A percentile compares a stretch with the other conserved stretches of the same genome.
phyloP scores from a whole-genome alignment of 176 grass and related monocot species.

The Musa beccarii region DNA sequence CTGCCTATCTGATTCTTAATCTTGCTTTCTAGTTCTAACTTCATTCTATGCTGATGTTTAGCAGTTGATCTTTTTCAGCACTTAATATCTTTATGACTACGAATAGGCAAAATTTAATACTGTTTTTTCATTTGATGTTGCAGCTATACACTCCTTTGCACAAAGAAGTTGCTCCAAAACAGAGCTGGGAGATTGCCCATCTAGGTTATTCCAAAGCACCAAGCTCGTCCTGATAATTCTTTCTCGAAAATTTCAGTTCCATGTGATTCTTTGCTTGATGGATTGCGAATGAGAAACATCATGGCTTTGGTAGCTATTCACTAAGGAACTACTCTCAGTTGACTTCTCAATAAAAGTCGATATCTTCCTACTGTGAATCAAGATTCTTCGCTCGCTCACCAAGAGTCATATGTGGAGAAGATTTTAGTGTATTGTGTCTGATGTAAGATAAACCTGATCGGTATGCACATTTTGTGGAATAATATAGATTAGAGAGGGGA shows the following conservation, averaged over 20 bases:
- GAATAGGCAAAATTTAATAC: background rate
- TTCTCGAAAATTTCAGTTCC: background rate
- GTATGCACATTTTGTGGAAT: background rate
- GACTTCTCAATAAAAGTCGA: background rate
- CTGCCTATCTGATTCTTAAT: background rate
- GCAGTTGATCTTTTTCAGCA: background rate
- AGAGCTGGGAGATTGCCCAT: slow-evolving; percentile 65
- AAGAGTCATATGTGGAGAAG: background rate
- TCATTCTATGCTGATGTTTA: background rate
- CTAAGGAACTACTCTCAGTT: background rate
- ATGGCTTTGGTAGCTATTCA: background rate
- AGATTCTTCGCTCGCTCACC: background rate
- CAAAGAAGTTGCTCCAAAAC: slow-evolving; percentile 47
- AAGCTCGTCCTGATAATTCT: slow-evolving; percentile 17
- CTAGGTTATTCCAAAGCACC: slow-evolving; percentile 52
- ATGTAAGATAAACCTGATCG: background rate
- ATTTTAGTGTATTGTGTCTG: background rate
- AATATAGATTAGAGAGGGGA: background rate
- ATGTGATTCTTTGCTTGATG: slow-evolving; percentile 17
- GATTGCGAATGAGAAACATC: background rate
- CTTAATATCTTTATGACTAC: background rate
- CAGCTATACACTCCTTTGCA: slow-evolving; percentile 71
- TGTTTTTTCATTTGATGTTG: slow-evolving; percentile 4
- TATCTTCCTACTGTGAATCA: background rate
- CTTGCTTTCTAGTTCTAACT: slow-evolving; percentile 3